These are phyloP conservation scores for Stentor roeselii DNA, from an alignment of 73 alveolate genomes.

Conservation along the genomic window DNA sequence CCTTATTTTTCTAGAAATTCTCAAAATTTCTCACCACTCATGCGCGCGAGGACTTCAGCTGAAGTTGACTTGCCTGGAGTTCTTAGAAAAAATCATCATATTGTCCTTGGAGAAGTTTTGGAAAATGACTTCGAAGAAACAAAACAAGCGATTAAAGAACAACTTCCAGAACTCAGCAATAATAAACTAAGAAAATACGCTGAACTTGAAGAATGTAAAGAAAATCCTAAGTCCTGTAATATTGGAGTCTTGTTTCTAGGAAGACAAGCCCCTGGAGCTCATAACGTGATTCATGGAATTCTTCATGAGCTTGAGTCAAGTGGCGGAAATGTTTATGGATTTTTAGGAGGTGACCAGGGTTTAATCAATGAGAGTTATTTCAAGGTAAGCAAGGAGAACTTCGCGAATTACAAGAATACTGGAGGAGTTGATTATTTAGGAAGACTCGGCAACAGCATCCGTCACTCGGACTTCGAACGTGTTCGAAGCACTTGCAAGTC, in stretches of 20 bases:
- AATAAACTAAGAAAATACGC: constrained; percentile 15
- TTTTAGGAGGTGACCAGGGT: constrained; percentile 64
- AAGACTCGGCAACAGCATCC: constrained; percentile 43
- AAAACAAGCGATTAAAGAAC: neutral
- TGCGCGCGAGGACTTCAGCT: constrained; percentile 15
- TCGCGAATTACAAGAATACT: constrained; percentile 51
- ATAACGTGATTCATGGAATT: constrained; percentile 71
- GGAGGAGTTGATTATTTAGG: constrained; percentile 77
- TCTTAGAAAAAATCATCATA: constrained; percentile 22
- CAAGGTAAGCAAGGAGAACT: constrained; percentile 47
- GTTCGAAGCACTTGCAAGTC: constrained; percentile 38
- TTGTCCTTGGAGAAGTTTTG: constrained; percentile 20
- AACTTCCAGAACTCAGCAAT: no score
- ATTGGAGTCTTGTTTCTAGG: constrained; percentile 70
- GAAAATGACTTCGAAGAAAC: constrained; percentile 38
- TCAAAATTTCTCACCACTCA: neutral
- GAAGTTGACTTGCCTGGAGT: constrained; percentile 38
- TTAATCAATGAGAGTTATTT: constrained; percentile 43
- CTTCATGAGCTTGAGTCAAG: constrained; percentile 34
- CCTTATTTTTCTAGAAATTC: neutral
- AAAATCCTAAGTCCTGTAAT: no score
- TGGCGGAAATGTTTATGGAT: constrained; percentile 46
- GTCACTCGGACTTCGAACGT: constrained; percentile 37
- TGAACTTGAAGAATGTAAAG: constrained; percentile 26
- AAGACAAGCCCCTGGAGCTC: constrained; percentile 70